Evolutionary conservation across 2,329 filamentous ascomycete genomes (phyloP).

Genomic region (Alternaria tenuissima): DNA sequence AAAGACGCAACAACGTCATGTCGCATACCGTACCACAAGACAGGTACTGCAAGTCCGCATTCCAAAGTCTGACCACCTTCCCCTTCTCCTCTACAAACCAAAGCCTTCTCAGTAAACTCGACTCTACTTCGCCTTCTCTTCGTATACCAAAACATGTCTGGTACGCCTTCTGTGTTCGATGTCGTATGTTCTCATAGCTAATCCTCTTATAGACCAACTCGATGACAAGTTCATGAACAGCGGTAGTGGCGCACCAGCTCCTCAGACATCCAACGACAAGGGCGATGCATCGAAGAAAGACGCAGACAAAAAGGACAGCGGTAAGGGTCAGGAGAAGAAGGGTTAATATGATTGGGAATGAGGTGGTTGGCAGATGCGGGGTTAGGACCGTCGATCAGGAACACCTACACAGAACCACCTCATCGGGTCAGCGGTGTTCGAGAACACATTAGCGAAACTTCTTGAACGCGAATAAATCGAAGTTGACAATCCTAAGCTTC

Average conservation of each 20-base stretch:
- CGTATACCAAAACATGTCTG: neutral
- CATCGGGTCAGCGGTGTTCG: neutral
- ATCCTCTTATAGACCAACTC: neutral
- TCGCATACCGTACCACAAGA: neutral
- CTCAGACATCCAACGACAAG: neutral
- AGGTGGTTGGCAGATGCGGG: neutral
- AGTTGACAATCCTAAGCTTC: neutral
- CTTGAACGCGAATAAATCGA: neutral
- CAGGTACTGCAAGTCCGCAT: neutral
- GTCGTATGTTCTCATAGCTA: neutral
- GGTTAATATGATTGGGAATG: neutral
- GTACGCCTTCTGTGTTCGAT: neutral
- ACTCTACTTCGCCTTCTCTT: neutral
- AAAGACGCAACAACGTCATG: conserved; percentile 2
- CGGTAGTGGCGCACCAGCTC: neutral
- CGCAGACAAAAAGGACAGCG: neutral
- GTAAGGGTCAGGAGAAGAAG: conserved; percentile 3
- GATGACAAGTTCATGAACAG: conserved; percentile 9
- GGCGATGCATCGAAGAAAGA: conserved; percentile 1
- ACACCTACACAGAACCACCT: neutral
- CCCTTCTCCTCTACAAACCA: neutral
- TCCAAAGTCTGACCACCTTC: neutral
- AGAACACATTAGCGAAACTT: neutral
- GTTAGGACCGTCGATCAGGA: neutral
- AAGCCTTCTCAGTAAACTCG: neutral